Evolutionary conservation across 2,329 filamentous ascomycete genomes (phyloP), one percentile per base, ranked within the genome.

Genomic region (Sporothrix mexicana): DNA sequence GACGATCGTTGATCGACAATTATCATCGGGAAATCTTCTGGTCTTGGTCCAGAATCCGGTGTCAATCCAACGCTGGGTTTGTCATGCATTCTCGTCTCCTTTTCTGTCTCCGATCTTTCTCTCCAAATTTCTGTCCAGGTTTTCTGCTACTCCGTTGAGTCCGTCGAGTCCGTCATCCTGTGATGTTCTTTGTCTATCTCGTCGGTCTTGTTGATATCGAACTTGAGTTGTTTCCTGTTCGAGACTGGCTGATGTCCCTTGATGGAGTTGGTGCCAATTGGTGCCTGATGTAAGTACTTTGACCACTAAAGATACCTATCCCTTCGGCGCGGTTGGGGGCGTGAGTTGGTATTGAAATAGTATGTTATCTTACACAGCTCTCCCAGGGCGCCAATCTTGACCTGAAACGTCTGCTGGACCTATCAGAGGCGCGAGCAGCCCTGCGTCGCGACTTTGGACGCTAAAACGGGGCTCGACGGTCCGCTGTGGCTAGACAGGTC

Each of bases 381-480:
- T 36, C 36, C 17, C 41, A 13, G n/a, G 41, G 41, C 47, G 64
- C 45, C 64, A 51, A 51, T 51, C 23, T 67, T 67, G 64, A 36
- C 66, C 66, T 68, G 66, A 68, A 68, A 68, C 66, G 47, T 12
- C 20, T 41, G 17, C 15, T 41, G 47, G 25, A 49, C 66, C 66
- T 68, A 68, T 68, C 66, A 55, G 45, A 68, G 66, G 66, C 5
- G 23, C 23, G 25, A n/a, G 12, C 45, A 49, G 45, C 23, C 20
- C 45, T 36, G 3, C 30, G 30, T 36, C 51, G n/a, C 47, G 47
- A 15, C 59, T 17, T n/a, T 10, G 43, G 30, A 47, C 41, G 61
- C 62, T 66, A 66, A 67, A 51, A 51, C 64, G 64, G 64, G 64
- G 23, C 64, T 23, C 17, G 45, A 51, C 64, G 45, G 10, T 67